Evolutionary conservation across 2,329 filamentous ascomycete species (phyloP).

Genomic region (Verticillium alfalfae): DNA sequence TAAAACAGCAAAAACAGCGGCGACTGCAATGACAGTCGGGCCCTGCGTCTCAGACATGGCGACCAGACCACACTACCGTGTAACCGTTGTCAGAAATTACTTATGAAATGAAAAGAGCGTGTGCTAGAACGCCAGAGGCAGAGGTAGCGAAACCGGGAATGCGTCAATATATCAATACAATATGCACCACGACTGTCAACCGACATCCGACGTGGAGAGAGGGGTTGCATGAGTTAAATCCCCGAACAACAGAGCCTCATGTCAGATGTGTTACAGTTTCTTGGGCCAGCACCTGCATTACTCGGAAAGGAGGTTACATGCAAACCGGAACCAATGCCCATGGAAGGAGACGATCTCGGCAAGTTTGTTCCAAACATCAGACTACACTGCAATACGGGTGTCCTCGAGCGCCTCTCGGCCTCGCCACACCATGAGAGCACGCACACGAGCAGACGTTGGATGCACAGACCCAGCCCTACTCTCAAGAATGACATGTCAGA

Average conservation of each 20-base stretch:
- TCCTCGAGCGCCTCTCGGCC: background rate
- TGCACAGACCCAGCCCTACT: background rate
- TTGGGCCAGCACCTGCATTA: background rate
- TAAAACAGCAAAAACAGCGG: slow-evolving; percentile 28
- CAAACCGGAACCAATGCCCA: background rate
- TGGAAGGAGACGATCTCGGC: background rate
- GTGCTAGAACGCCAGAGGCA: background rate
- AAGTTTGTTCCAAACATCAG: background rate
- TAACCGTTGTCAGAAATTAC: background rate
- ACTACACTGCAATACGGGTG: background rate
- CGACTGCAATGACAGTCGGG: slow-evolving; percentile 23
- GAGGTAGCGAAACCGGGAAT: background rate
- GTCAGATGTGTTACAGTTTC: background rate
- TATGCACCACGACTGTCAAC: background rate
- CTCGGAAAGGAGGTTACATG: background rate
- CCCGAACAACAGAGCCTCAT: background rate
- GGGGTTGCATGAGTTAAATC: background rate
- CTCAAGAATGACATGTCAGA: background rate
- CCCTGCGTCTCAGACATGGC: slow-evolving; percentile 22
- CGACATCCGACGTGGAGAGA: background rate
- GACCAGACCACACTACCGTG: background rate
- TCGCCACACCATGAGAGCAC: background rate
- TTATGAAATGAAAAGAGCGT: background rate
- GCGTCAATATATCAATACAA: background rate
- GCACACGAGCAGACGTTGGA: background rate